Percentiles rank a stretch among this genome's conserved stretches.
These are phyloP conservation scores for Podospora pseudopauciseta DNA, from an alignment of 495 filamentous ascomycete species.

Conservation along the genomic window DNA sequence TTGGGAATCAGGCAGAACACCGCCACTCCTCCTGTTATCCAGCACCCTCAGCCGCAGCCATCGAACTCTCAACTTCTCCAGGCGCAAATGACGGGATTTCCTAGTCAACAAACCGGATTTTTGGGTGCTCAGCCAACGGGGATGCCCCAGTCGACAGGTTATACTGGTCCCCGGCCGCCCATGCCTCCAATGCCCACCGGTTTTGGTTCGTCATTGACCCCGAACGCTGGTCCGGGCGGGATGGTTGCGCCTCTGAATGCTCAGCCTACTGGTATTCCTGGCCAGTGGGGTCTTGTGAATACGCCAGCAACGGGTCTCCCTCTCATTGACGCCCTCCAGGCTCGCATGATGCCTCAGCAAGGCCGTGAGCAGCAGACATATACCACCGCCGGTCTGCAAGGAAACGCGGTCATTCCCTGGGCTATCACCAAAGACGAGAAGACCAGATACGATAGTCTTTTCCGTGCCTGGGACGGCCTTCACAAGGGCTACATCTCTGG, in stretches of 20 bases:
- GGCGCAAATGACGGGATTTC: constrained; percentile 73
- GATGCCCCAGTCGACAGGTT: constrained; percentile 57
- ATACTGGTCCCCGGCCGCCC: constrained; percentile 76
- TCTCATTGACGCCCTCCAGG: constrained; percentile 88
- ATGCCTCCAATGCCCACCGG: constrained; percentile 95
- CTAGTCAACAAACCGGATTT: constrained; percentile 50
- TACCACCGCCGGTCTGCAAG: constrained; percentile 80
- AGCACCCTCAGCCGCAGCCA: constrained; percentile 80
- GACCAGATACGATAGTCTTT: constrained; percentile 91
- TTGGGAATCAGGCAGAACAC: constrained; percentile 66
- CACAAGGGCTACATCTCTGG: constrained; percentile 90
- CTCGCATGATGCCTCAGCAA: constrained; percentile 96
- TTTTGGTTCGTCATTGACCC: constrained; percentile 63
- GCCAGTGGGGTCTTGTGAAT: constrained; percentile 98
- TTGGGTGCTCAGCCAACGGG: constrained; percentile 55
- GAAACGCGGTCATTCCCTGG: constrained; percentile 96
- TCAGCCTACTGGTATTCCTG: constrained; percentile 93
- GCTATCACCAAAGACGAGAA: constrained; percentile 99
- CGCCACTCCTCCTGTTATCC: constrained; percentile 65
- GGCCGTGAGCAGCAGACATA: constrained; percentile 84
- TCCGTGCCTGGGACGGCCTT: constrained; percentile 95
- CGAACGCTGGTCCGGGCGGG: constrained; percentile 51
- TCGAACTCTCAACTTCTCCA: constrained; percentile 73
- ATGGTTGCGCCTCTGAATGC: constrained; percentile 67
- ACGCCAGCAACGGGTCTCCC: constrained; percentile 84